Percentiles rank a stretch among this genome's conserved stretches.
Conservation (phyloP, 2,329 filamentous ascomycete species). For the Ophiostoma sp. region DNA sequence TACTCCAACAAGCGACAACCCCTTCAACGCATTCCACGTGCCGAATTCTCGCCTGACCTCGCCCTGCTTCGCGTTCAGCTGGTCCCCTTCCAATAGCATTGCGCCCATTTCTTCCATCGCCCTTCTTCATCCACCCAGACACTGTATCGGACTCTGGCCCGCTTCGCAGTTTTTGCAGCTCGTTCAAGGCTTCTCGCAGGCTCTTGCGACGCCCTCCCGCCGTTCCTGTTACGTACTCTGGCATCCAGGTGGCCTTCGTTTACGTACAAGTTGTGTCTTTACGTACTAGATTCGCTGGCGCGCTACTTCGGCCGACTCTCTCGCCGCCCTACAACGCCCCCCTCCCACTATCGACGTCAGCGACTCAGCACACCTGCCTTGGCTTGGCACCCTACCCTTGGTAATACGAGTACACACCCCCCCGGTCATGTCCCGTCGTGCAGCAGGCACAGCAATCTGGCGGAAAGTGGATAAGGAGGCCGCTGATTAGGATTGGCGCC, state of each 20-base stretch:
- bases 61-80: neutral
- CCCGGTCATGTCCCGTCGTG: slow-evolving; percentile 19
- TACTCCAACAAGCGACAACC: neutral
- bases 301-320: neutral
- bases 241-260: neutral
- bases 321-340: neutral
- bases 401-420: neutral
- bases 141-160: neutral
- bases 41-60: neutral
- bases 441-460: slow-evolving; percentile 16
- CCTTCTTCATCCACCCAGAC: neutral
- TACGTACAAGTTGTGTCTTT: slow-evolving; percentile 1
- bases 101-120: neutral
- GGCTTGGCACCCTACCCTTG: neutral
- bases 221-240: slow-evolving; percentile 10
- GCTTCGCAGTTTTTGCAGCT: neutral
- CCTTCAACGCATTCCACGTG: neutral
- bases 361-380: neutral
- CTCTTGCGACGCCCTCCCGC: neutral
- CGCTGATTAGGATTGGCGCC: slow-evolving; percentile 14
- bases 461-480: slow-evolving; percentile 18
- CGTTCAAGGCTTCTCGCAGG: neutral
- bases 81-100: neutral
- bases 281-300: neutral
- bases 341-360: neutral